Evolutionary conservation across 2,329 filamentous ascomycete genomes (phyloP).

Genomic region (Aspergillus japonicus): DNA sequence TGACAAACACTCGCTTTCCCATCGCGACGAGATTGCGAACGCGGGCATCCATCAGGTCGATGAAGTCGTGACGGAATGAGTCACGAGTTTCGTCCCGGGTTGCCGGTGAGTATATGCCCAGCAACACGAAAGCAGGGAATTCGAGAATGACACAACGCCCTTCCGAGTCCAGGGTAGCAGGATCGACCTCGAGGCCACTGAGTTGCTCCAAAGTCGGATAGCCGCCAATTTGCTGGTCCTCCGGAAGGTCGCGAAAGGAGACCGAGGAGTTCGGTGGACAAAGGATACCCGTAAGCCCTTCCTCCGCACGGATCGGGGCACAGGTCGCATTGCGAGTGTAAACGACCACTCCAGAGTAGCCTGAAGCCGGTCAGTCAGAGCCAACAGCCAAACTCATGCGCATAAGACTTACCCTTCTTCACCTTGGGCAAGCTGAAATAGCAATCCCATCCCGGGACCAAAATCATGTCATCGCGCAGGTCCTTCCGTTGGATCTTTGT

Average conservation of each 20-base stretch:
- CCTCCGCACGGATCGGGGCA: slow-evolving; percentile 83
- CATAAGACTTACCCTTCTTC: slow-evolving; percentile 70
- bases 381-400: neutral
- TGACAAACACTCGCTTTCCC: slow-evolving; percentile 82
- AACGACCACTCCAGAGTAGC: slow-evolving; percentile 92
- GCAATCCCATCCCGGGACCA: slow-evolving; percentile 92
- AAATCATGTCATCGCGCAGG: slow-evolving; percentile 89
- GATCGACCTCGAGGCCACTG: slow-evolving; percentile 60
- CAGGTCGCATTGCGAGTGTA: slow-evolving; percentile 89
- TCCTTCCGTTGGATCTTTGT: slow-evolving; percentile 95
- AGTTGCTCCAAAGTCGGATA: slow-evolving; percentile 75
- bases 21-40: slow-evolving; percentile 77
- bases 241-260: slow-evolving; percentile 71
- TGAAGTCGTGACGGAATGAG: slow-evolving; percentile 77
- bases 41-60: slow-evolving; percentile 75
- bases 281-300: slow-evolving; percentile 84
- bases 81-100: slow-evolving; percentile 81
- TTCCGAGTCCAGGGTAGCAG: slow-evolving; percentile 77
- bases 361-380: slow-evolving; percentile 46
- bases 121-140: slow-evolving; percentile 89
- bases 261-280: slow-evolving; percentile 68
- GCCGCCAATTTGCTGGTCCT: slow-evolving; percentile 77
- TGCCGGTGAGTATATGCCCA: slow-evolving; percentile 90
- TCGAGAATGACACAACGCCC: slow-evolving; percentile 88
- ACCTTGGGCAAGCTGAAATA: slow-evolving; percentile 90